Percentiles rank a stretch among this genome's conserved stretches.
These are phyloP conservation scores for Aurantiochytrium sp. DNA, from an alignment of 108 stramenopile species.

Conservation along the genomic window DNA sequence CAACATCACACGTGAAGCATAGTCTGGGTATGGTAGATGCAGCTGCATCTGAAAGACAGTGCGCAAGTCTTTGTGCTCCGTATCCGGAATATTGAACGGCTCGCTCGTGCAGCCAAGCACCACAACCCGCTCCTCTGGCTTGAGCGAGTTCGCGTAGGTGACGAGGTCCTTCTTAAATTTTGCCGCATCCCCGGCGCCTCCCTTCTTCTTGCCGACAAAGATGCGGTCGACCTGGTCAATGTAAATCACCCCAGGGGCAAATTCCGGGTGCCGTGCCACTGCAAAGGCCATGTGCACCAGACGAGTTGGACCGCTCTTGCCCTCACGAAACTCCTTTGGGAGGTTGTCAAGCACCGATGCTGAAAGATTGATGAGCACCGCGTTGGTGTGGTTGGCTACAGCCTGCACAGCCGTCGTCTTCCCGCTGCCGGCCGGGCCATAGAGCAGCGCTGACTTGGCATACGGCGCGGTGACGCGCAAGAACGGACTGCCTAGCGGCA, in stretches of 20 bases:
- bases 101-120: slow-evolving; percentile 60
- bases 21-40: slow-evolving; percentile 63
- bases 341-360: slow-evolving; percentile 36
- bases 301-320: slow-evolving; percentile 58
- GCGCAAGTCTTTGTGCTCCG: slow-evolving; percentile 49
- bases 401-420: slow-evolving; percentile 68
- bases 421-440: slow-evolving; percentile 64
- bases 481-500: slow-evolving; percentile 48
- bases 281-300: slow-evolving; percentile 67
- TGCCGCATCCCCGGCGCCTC: slow-evolving; percentile 32
- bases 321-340: slow-evolving; percentile 23
- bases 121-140: slow-evolving; percentile 59
- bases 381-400: slow-evolving; percentile 67
- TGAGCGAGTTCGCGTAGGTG: slow-evolving; percentile 65
- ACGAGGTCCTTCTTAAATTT: slow-evolving; percentile 67
- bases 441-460: slow-evolving; percentile 56
- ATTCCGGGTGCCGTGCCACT: slow-evolving; percentile 62
- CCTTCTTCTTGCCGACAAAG: slow-evolving; percentile 34
- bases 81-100: slow-evolving; percentile 57
- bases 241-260: slow-evolving; percentile 67
- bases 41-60: slow-evolving; percentile 57
- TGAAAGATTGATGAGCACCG: slow-evolving; percentile 66
- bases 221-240: slow-evolving; percentile 46
- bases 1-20: slow-evolving; percentile 53
- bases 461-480: not conserved